Evolutionary conservation across 441 rosid genomes (phyloP).

Genomic region (Pelargonium australe): DNA sequence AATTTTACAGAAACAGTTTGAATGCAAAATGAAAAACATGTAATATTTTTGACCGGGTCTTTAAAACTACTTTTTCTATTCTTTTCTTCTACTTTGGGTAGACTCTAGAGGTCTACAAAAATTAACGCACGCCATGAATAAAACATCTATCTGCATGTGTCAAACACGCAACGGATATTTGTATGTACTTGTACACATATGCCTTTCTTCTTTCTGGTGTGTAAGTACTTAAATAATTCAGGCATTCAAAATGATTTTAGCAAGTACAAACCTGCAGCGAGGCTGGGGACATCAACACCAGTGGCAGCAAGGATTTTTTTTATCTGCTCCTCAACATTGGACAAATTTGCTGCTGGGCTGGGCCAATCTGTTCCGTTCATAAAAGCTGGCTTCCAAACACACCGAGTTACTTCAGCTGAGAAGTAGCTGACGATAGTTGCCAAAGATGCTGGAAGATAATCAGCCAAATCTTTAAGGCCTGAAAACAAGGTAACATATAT

Average conservation of each 20-base stretch:
- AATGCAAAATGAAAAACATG: neutral
- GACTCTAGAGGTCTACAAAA: no score
- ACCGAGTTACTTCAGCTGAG: slow-evolving; percentile 71
- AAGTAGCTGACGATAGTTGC: slow-evolving; percentile 70
- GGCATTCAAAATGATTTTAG: slow-evolving; percentile 5
- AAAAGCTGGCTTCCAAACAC: slow-evolving; percentile 69
- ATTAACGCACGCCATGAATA: no score
- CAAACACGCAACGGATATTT: neutral
- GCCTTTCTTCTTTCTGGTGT: neutral
- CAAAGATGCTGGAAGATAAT: slow-evolving; percentile 67
- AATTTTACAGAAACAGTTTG: neutral
- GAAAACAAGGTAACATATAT: slow-evolving; percentile 19
- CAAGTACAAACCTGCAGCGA: slow-evolving; percentile 48
- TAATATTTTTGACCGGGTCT: no score
- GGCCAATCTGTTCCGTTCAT: slow-evolving; percentile 87
- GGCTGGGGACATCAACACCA: slow-evolving; percentile 67
- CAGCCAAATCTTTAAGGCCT: slow-evolving; percentile 73
- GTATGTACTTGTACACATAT: neutral
- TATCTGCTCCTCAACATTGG: slow-evolving; percentile 60
- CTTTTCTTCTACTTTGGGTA: no score
- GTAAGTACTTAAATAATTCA: slow-evolving; percentile 1
- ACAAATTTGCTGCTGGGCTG: slow-evolving; percentile 67
- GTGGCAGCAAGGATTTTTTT: slow-evolving; percentile 59
- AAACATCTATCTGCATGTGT: no score
- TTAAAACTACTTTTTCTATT: no score